phyloP scores from a whole-genome alignment of 805 yeast species.

The Zygotorulaspora chibaensis region DNA sequence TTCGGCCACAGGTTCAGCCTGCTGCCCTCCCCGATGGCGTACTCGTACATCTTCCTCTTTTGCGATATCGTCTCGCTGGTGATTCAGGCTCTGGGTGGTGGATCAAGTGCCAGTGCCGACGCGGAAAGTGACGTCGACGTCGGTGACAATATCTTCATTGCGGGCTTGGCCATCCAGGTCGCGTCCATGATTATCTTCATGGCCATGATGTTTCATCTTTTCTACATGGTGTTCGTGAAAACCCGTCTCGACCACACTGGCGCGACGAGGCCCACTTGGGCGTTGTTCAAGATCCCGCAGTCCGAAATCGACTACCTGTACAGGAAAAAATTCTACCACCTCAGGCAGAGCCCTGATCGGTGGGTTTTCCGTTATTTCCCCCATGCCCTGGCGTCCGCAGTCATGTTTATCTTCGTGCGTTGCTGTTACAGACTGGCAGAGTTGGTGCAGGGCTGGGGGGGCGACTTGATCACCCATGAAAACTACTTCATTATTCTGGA shows the following conservation, averaged over 20 bases:
- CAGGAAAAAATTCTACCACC: conserved; percentile 24
- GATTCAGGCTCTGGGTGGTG: conserved; percentile 77
- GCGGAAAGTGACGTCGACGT: conserved; percentile 55
- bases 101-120: conserved; percentile 50
- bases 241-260: conserved; percentile 26
- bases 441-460: conserved; percentile 59
- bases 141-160: conserved; percentile 53
- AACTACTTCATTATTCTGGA: conserved; percentile 56
- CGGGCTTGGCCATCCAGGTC: conserved; percentile 76
- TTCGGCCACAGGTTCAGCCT: conserved; percentile 53
- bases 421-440: conserved; percentile 73
- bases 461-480: conserved; percentile 59
- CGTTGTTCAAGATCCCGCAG: conserved; percentile 19
- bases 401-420: conserved; percentile 55
- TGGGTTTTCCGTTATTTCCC: conserved; percentile 43
- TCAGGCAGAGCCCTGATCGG: conserved; percentile 31
- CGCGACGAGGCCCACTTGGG: conserved; percentile 13
- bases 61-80: conserved; percentile 63
- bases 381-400: conserved; percentile 43
- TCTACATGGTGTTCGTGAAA: conserved; percentile 37
- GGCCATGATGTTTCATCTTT: conserved; percentile 45
- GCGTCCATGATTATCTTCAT: conserved; percentile 61
- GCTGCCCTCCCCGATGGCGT: conserved; percentile 33
- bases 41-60: conserved; percentile 56
- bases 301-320: conserved; percentile 22